Evolutionary conservation across 495 filamentous ascomycete species (phyloP), one percentile per base, ranked within the genome.

Genomic region (Glonium stellatum): DNA sequence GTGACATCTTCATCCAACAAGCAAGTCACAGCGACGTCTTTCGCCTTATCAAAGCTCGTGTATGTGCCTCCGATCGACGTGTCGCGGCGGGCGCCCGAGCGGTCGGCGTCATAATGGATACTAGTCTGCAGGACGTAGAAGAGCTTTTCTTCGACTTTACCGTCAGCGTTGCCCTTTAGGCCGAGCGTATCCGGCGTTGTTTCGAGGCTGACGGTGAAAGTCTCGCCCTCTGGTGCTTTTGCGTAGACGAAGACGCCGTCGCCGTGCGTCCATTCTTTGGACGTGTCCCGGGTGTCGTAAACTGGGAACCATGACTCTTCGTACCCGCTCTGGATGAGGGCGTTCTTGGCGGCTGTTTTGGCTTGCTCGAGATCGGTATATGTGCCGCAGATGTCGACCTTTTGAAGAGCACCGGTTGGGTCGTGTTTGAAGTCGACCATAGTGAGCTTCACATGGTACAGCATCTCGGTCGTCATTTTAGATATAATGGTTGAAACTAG

Each of bases 101-200:
- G 58, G 53, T 65, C 62, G 0, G 9, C 21, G 39, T 62, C 47
- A 37, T 65, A 65, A 22, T 61, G 25, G 44, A 65, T 54, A 6
- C 34, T 58, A 18, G 62, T 65, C 46, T 62, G 59, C 19, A 65
- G 41, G 25, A 65, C 59, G 27, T 65, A 52, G 46, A 39, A 65
- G 35, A 65, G 59, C 23, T 50, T 21, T 11, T 42, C 19, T n/a
- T 54, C 36, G n/a, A 65, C 59, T 5, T 58, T 52, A 5, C 59
- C 58, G 47, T 62, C 31, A 4, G 41, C 49, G 46, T 46, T 25
- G 52, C 44, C 49, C 58, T 22, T 31, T 31, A 61, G n/a, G 1
- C 19, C 39, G 1, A 52, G 35, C 1, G 21, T 41, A 51, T 65
- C 62, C 12, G 58, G 44, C 15, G 59, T 57, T 2, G 59, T 62